Conservation (phyloP, 2,329 filamentous ascomycete genomes). For the Magnaporthiopsis rhizophila region DNA sequence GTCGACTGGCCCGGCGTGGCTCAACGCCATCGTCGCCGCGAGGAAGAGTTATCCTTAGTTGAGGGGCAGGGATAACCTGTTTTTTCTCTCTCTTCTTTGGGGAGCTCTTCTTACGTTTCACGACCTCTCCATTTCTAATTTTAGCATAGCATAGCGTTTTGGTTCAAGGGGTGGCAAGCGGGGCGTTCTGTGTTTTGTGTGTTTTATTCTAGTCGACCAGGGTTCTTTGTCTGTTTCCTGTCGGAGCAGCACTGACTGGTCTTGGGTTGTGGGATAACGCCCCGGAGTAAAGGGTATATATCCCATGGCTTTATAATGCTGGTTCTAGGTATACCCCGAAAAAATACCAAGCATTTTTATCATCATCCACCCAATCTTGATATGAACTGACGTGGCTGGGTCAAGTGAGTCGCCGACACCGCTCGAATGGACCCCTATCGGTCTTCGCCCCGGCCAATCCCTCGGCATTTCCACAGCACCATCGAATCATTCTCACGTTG, state of each 20-base stretch:
- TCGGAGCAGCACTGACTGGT: too few species aligned
- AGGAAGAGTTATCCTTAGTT: background rate
- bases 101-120: background rate
- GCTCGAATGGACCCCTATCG: background rate
- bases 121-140: background rate
- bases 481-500: background rate
- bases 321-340: background rate
- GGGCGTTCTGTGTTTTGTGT: background rate
- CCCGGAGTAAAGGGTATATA: too few species aligned
- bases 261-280: too few species aligned
- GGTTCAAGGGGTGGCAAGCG: background rate
- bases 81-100: background rate
- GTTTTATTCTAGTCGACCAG: too few species aligned
- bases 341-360: background rate
- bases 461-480: background rate
- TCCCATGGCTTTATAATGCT: background rate
- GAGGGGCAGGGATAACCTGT: background rate
- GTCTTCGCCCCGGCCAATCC: background rate
- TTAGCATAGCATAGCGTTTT: background rate
- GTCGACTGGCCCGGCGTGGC: background rate
- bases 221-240: too few species aligned
- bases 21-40: slow-evolving; percentile 3
- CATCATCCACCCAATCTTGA: background rate
- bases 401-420: background rate
- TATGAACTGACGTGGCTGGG: background rate